Percentiles rank a stretch among this genome's conserved stretches.
phyloP scores from a whole-genome alignment of 1,284 basidiomycete genomes.

The Golubevia sp. region DNA sequence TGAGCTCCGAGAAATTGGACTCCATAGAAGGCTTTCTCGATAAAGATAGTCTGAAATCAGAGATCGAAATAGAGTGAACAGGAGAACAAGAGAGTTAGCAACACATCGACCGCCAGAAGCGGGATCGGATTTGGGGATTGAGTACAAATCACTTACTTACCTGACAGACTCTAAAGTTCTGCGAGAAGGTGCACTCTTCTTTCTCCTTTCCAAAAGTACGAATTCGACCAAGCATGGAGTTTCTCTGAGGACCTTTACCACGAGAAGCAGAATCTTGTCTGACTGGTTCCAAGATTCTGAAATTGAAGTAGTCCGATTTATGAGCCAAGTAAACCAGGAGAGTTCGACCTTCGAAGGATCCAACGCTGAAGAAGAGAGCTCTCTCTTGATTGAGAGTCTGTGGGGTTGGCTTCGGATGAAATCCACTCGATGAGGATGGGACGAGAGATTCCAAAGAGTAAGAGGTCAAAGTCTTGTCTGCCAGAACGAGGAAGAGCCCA shows the following conservation, averaged over 20 bases:
- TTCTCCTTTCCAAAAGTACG: slow-evolving; percentile 71
- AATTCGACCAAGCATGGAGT: slow-evolving; percentile 71
- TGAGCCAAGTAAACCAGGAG: slow-evolving; percentile 94
- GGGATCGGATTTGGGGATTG: no score
- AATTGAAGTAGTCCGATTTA: slow-evolving; percentile 87
- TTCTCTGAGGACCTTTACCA: slow-evolving; percentile 75
- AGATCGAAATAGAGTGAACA: slow-evolving; percentile 6
- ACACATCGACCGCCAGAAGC: no score
- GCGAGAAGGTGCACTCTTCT: slow-evolving; percentile 77
- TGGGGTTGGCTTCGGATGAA: slow-evolving; percentile 68
- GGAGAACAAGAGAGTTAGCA: slow-evolving; percentile 10
- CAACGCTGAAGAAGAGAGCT: slow-evolving; percentile 92
- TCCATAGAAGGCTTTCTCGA: slow-evolving; percentile 84
- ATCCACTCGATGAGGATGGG: slow-evolving; percentile 71
- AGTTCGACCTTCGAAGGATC: slow-evolving; percentile 79
- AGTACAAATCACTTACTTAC: no score
- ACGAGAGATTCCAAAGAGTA: slow-evolving; percentile 95
- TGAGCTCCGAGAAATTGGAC: slow-evolving; percentile 87
- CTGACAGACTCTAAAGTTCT: no score
- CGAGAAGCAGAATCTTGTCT: no score
- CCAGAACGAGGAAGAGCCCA: slow-evolving; percentile 90
- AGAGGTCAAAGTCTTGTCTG: slow-evolving; percentile 73
- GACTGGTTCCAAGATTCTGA: slow-evolving; percentile 90
- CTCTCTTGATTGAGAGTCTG: slow-evolving; percentile 85
- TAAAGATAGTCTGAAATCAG: slow-evolving; percentile 85